phyloP scores from a whole-genome alignment of 2,329 filamentous ascomycete species.

The Pestalotiopsis sp. region DNA sequence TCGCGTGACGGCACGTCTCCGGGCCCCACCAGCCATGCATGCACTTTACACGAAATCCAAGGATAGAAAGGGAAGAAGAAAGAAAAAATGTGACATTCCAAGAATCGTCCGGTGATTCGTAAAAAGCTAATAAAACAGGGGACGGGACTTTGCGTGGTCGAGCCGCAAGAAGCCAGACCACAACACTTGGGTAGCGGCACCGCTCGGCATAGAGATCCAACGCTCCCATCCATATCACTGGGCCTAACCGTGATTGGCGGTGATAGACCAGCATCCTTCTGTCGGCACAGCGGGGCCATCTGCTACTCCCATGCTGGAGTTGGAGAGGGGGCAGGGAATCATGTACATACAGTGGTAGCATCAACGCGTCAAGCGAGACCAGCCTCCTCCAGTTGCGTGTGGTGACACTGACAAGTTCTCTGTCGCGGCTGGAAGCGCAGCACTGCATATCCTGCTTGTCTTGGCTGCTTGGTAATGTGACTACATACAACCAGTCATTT shows the following conservation, averaged over 20 bases:
- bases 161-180: not conserved
- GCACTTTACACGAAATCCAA: not conserved
- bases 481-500: too few relatives aligned
- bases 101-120: not conserved
- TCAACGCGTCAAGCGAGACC: not conserved
- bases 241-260: not conserved
- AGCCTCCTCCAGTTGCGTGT: not conserved
- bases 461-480: too few relatives aligned
- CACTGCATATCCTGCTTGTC: not conserved
- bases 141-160: not conserved
- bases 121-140: not conserved
- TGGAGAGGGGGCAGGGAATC: too few relatives aligned
- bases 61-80: not conserved
- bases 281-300: not conserved
- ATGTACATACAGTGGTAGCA: not conserved
- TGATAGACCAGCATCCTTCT: not conserved
- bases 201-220: not conserved
- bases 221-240: not conserved
- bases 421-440: not conserved
- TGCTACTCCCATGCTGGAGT: not conserved
- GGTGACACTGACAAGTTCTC: not conserved
- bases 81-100: not conserved
- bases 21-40: not conserved
- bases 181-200: not conserved
- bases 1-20: constrained; percentile 1